phyloP scores from a whole-genome alignment of 768 basidiomycete genomes.

The Lentinula detonsa region DNA sequence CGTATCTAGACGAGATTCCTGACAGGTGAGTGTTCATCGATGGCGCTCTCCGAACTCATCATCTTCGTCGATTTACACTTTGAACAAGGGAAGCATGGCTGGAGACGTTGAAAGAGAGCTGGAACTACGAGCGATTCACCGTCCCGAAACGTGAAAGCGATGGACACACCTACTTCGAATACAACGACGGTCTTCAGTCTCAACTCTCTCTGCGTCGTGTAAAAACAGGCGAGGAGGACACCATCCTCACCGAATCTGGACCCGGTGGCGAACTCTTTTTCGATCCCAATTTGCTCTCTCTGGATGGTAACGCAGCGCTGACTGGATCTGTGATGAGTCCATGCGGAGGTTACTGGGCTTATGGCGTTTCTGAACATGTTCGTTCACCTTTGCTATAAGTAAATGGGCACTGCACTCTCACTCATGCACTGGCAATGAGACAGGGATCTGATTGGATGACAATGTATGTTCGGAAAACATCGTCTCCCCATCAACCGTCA shows the following conservation, averaged over 20 bases:
- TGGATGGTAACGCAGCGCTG: constrained; percentile 1
- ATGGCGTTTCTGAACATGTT: constrained; percentile 5
- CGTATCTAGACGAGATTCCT: constrained; percentile 3
- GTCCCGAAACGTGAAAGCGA: constrained; percentile 3
- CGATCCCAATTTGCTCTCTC: background rate
- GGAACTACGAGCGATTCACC: background rate
- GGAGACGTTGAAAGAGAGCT: background rate
- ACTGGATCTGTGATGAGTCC: constrained; percentile 2
- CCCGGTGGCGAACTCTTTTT: constrained; percentile 3
- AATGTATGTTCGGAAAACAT: constrained; percentile 1
- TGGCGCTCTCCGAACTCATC: background rate
- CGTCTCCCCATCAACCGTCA: constrained; percentile 2
- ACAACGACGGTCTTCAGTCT: constrained; percentile 3
- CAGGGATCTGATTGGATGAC: constrained; percentile 3
- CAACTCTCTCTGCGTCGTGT: background rate
- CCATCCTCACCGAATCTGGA: constrained; percentile 2
- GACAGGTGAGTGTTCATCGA: background rate
- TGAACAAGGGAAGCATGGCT: background rate
- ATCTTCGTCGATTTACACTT: background rate
- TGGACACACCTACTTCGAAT: background rate
- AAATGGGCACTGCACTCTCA: background rate
- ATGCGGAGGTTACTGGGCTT: constrained; percentile 2
- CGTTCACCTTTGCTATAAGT: background rate
- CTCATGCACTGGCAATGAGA: background rate
- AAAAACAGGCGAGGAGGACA: background rate